Evolutionary conservation across 495 filamentous ascomycete species (phyloP).

Genomic region (Parathielavia hyrcaniae): DNA sequence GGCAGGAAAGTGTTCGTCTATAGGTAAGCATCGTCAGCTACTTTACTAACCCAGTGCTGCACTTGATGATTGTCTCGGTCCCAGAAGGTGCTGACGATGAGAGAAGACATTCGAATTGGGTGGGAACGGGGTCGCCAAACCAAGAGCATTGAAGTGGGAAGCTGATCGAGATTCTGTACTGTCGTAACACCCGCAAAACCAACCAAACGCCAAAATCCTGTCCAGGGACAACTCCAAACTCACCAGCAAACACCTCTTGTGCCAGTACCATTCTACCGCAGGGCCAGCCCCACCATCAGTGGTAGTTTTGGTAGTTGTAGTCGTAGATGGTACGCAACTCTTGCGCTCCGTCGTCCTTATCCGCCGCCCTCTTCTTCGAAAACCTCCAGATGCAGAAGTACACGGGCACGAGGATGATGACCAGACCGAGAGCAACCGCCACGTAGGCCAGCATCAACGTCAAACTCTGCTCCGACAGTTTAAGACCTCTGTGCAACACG

Average conservation of each 20-base stretch:
- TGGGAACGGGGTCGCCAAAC: no score
- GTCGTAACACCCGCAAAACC: no score
- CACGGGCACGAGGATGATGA: conserved; percentile 23
- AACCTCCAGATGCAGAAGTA: conserved; percentile 27
- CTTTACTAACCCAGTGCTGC: no score
- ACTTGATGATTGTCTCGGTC: no score
- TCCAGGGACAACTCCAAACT: neutral
- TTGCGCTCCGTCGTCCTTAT: conserved; percentile 17
- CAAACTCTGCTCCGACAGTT: conserved; percentile 18
- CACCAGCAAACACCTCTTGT: no score
- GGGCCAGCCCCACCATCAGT: neutral
- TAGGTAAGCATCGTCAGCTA: no score
- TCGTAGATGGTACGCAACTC: conserved; percentile 27
- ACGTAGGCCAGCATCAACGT: conserved; percentile 28
- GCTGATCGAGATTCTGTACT: no score
- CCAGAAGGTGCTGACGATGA: no score
- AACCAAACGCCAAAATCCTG: no score
- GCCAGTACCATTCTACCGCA: neutral
- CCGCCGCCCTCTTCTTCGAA: conserved; percentile 15
- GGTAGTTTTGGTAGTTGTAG: conserved; percentile 10
- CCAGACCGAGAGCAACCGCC: conserved; percentile 21
- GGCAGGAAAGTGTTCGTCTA: no score
- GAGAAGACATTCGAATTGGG: no score
- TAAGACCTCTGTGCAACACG: conserved; percentile 22
- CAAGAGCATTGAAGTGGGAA: no score